Conservation (phyloP, 2,329 filamentous ascomycete species). For the Sclerotinia sclerotiorum region DNA sequence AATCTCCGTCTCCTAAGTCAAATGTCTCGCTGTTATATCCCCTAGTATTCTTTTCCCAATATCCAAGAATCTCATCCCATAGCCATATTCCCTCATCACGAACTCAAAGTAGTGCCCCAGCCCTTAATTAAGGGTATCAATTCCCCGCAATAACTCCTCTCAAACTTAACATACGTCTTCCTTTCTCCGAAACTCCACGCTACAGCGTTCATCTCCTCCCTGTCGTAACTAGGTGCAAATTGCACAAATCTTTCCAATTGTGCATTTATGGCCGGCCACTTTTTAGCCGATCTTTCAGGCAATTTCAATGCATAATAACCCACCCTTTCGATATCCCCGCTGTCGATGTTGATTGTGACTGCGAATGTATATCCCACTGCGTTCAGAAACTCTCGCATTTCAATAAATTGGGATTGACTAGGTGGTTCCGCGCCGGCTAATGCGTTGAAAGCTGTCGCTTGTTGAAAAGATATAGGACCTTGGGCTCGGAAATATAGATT, state of each 20-base stretch:
- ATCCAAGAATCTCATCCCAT: too few species aligned
- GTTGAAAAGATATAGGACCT: not conserved
- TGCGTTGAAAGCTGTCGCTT: slow-evolving; percentile 3
- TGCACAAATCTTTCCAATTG: slow-evolving; percentile 9
- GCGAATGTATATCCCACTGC: slow-evolving; percentile 17
- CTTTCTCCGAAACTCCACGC: slow-evolving; percentile 22
- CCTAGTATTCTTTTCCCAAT: not conserved
- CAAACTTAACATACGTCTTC: slow-evolving; percentile 21
- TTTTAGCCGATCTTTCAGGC: not conserved
- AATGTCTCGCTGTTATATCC: not conserved
- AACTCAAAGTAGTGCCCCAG: slow-evolving; percentile 16
- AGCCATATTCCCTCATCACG: not conserved
- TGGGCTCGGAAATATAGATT: slow-evolving; percentile 21
- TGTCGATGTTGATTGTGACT: slow-evolving; percentile 16
- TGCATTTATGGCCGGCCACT: not conserved
- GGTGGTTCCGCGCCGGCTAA: not conserved
- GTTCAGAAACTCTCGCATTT: not conserved
- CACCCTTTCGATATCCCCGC: slow-evolving; percentile 17
- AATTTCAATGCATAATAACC: slow-evolving; percentile 23
- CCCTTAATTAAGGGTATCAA: slow-evolving; percentile 10
- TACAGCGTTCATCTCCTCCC: slow-evolving; percentile 13
- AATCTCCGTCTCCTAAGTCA: too few species aligned
- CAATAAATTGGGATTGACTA: not conserved
- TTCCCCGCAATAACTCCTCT: slow-evolving; percentile 23
- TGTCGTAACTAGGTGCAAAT: slow-evolving; percentile 15